Evolutionary conservation across 148 eudicot species (phyloP), one percentile per base, ranked within the genome.

Genomic region (Heliosperma pusillum): DNA sequence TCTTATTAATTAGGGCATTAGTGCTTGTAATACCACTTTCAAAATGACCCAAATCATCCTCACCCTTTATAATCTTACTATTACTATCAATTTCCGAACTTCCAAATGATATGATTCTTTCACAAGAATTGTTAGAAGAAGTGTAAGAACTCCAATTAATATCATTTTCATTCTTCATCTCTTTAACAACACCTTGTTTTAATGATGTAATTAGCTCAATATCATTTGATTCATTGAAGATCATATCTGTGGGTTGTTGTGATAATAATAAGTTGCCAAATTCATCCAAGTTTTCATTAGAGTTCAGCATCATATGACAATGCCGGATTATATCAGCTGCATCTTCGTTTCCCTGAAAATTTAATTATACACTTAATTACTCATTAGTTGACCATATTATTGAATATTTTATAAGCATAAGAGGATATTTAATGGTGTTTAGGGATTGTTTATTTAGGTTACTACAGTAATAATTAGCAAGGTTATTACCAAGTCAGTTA

Each of bases 311-410:
- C 69, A 4, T 29, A 2, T 74, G 29, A 26, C 78, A 74, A 36
- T 74, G 78, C 2, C 74, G 55, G n/a, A 69, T 74, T 22, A 74
- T 36, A 19, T 9, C 12, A 3, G 56, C 11, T 62, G 78, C 70
- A 47, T 74, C 78, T 74, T 79, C 81, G 22, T 69, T 61, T 53
- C 62, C 78, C 82, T 79, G 62, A n/a, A 74, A 12, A 16, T 52
- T 70, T 50, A 24, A 50, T 50, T 53, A 67, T 7, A 59, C 64
- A 59, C 11, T 20, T 42, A 42, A 1, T 0, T 67, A 20, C 8
- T 19, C 16, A 4, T 20, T 58, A 24, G 25, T 59, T 59, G 62
- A 58, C 25, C 7, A 59, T 59, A 24, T 59, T 42, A 20, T 1
- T 36, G 5, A 33, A 12, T 19, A 21, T 17, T 63, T 65, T 22